Evolutionary conservation across 495 filamentous ascomycete genomes (phyloP).

Genomic region (Saxophila tyrrhenica): DNA sequence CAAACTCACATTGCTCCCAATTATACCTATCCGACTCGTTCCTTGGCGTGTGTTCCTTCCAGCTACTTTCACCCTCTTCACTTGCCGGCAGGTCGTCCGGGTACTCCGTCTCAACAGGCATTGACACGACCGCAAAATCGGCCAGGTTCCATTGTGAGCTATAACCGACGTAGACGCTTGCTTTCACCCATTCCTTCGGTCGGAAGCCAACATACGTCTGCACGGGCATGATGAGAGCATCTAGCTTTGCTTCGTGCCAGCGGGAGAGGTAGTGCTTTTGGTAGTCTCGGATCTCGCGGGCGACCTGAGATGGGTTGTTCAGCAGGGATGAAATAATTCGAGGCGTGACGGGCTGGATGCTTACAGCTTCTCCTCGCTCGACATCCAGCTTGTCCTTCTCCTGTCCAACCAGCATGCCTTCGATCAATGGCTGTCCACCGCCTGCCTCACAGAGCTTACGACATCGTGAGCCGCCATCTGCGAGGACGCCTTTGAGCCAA

Average conservation of each 20-base stretch:
- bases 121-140: neutral
- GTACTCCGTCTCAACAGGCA: constrained; percentile 1
- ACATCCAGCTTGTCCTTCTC: constrained; percentile 6
- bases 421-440: constrained; percentile 3
- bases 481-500: constrained; percentile 5
- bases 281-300: neutral
- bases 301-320: neutral
- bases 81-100: neutral
- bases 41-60: neutral
- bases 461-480: constrained; percentile 8
- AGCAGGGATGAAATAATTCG: neutral
- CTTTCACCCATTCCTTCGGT: constrained; percentile 8
- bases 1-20: constrained; percentile 4
- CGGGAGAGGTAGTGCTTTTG: constrained; percentile 1
- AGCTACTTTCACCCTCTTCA: neutral
- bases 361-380: constrained; percentile 2
- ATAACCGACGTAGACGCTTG: constrained; percentile 4
- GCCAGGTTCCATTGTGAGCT: constrained; percentile 3
- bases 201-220: constrained; percentile 3
- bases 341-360: neutral
- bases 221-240: constrained; percentile 11
- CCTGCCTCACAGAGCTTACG: constrained; percentile 1
- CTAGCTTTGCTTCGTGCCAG: constrained; percentile 2
- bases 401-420: constrained; percentile 7
- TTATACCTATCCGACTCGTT: constrained; percentile 7